These are phyloP conservation scores for Wallemia hederae DNA, from an alignment of 1,284 basidiomycete genomes.

Conservation along the genomic window DNA sequence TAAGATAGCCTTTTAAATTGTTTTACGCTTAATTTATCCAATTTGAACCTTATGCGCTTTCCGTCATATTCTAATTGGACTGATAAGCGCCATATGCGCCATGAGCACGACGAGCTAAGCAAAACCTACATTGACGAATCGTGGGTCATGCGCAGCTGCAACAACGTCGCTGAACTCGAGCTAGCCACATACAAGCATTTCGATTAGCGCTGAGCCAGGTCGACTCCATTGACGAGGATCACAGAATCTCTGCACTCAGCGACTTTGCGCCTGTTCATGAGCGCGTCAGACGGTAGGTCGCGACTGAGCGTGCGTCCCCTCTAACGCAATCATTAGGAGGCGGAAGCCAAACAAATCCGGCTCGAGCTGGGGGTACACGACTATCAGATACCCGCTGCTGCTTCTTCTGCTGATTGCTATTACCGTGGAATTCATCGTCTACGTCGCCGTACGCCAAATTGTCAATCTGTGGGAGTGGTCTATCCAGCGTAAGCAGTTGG, in stretches of 20 bases:
- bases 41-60: neutral
- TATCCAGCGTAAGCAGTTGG: slow-evolving; percentile 14
- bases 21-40: neutral
- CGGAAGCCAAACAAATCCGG: slow-evolving; percentile 20
- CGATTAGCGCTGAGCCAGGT: neutral
- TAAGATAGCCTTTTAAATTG: neutral
- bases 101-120: neutral
- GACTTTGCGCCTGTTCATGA: slow-evolving; percentile 80
- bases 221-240: slow-evolving; percentile 18
- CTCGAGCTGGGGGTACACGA: slow-evolving; percentile 40
- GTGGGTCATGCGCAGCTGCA: too few relatives aligned
- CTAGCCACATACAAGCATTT: neutral
- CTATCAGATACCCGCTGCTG: slow-evolving; percentile 64
- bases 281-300: slow-evolving; percentile 32
- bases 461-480: slow-evolving; percentile 83
- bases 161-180: too few relatives aligned
- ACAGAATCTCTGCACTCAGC: slow-evolving; percentile 59
- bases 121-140: neutral
- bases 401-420: slow-evolving; percentile 60
- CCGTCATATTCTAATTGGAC: too few relatives aligned
- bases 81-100: too few relatives aligned
- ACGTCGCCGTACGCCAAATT: slow-evolving; percentile 60
- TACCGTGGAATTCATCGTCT: slow-evolving; percentile 50
- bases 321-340: slow-evolving; percentile 16
- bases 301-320: neutral